These are phyloP conservation scores for Citrus unshiu DNA, from an alignment of 345 rosid species.

Conservation along the genomic window DNA sequence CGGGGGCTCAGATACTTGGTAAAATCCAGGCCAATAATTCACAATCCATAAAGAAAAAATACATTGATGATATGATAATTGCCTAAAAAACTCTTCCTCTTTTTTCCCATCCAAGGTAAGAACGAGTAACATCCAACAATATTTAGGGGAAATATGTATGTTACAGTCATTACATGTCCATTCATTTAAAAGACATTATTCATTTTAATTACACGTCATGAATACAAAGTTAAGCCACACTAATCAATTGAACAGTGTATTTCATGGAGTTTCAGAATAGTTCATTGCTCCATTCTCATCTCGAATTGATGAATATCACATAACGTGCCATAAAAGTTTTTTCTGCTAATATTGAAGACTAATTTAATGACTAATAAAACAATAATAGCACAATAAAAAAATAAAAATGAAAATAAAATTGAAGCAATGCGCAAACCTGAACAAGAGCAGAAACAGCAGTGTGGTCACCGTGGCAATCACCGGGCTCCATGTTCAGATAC, in stretches of 20 bases:
- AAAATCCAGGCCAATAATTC: neutral
- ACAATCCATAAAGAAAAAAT: neutral
- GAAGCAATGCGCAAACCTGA: slow-evolving; percentile 44
- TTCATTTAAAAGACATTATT: neutral
- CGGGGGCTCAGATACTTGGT: neutral
- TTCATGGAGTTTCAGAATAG: neutral
- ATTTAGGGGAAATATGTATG: neutral
- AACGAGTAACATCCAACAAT: neutral
- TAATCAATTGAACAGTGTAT: neutral
- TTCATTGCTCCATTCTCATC: neutral
- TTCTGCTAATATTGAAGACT: neutral
- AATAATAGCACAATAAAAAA: neutral
- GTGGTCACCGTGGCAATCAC: slow-evolving; percentile 88
- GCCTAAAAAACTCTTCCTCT: neutral
- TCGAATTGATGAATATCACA: too few relatives aligned
- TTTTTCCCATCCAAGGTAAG: neutral
- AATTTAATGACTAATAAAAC: neutral
- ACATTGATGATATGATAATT: neutral
- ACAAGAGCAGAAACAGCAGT: slow-evolving; percentile 84
- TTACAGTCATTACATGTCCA: neutral
- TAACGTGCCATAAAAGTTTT: neutral
- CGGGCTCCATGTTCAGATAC: slow-evolving; percentile 86
- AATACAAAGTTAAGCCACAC: too few relatives aligned
- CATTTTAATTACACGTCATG: too few relatives aligned
- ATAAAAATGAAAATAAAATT: neutral